Percentiles rank a stretch among this genome's conserved stretches.
phyloP scores from a whole-genome alignment of 179 eudicot genomes.

The Silene coronaria region DNA sequence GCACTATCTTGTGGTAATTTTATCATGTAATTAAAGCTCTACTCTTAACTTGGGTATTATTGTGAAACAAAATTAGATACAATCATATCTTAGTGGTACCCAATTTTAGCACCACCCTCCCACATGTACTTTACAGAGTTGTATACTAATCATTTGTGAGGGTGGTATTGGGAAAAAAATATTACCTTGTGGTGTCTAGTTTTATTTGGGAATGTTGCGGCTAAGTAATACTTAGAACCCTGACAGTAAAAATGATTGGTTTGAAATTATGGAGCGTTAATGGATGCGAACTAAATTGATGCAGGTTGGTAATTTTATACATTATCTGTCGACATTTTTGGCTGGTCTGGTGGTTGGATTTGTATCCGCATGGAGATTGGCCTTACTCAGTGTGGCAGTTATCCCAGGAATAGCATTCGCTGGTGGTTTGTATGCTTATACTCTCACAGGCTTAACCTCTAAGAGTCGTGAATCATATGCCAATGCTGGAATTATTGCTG shows the following conservation, averaged over 20 bases:
- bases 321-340: constrained; percentile 93
- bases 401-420: constrained; percentile 99
- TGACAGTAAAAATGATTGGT: background rate
- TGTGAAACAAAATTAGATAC: background rate
- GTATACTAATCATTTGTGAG: background rate
- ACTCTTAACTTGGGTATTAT: background rate
- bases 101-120: background rate
- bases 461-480: constrained; percentile 98
- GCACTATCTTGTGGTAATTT: background rate
- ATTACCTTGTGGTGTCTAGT: background rate
- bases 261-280: background rate
- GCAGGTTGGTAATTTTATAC: constrained; percentile 96
- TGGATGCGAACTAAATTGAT: constrained; percentile 16
- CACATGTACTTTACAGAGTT: background rate
- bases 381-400: constrained; percentile 92
- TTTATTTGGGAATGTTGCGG: background rate
- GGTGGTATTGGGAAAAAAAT: background rate
- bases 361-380: constrained; percentile 94
- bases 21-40: background rate
- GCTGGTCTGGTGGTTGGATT: constrained; percentile 99
- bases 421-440: constrained; percentile 97
- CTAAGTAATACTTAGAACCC: background rate
- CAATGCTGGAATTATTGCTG: constrained; percentile 91
- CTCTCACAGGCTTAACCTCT: constrained; percentile 94
- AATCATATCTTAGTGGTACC: background rate